Conservation (phyloP, 2,329 filamentous ascomycete species). For the Fusarium acutatum region DNA sequence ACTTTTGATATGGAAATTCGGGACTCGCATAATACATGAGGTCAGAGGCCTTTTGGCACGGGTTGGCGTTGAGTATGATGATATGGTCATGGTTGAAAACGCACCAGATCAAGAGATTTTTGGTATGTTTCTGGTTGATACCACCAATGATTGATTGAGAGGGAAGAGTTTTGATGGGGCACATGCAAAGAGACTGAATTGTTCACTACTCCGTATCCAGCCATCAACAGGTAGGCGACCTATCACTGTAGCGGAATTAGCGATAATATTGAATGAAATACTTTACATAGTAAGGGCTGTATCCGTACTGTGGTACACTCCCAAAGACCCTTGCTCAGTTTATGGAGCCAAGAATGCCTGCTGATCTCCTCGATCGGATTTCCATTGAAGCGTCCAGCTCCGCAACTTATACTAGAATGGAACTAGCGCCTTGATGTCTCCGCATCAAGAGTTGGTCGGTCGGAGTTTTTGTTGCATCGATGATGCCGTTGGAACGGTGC, state of each 20-base stretch:
- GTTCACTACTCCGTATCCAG: not conserved
- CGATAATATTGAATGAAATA: constrained; percentile 34
- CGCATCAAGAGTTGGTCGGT: not conserved
- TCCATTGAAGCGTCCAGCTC: not conserved
- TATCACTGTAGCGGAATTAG: constrained; percentile 40
- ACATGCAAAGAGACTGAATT: constrained; percentile 8
- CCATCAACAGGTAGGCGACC: constrained; percentile 11
- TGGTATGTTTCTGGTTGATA: constrained; percentile 27
- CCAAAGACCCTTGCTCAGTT: not conserved
- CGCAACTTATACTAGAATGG: constrained; percentile 23
- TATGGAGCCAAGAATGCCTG: not conserved
- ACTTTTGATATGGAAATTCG: not conserved
- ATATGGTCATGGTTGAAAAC: constrained; percentile 32
- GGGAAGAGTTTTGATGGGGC: constrained; percentile 4
- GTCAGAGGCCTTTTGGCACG: constrained; percentile 11
- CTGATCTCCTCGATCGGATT: not conserved
- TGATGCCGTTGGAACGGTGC: constrained; percentile 32
- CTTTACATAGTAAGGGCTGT: not conserved
- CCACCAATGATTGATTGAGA: not conserved
- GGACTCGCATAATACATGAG: constrained; percentile 16
- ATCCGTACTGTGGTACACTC: not conserved
- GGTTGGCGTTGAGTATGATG: constrained; percentile 33
- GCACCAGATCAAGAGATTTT: constrained; percentile 18
- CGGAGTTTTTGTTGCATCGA: constrained; percentile 26
- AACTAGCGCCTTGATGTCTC: constrained; percentile 15